Evolutionary conservation across 352 stramenopile genomes (phyloP).

Genomic region (Phytophthora pinifolia): DNA sequence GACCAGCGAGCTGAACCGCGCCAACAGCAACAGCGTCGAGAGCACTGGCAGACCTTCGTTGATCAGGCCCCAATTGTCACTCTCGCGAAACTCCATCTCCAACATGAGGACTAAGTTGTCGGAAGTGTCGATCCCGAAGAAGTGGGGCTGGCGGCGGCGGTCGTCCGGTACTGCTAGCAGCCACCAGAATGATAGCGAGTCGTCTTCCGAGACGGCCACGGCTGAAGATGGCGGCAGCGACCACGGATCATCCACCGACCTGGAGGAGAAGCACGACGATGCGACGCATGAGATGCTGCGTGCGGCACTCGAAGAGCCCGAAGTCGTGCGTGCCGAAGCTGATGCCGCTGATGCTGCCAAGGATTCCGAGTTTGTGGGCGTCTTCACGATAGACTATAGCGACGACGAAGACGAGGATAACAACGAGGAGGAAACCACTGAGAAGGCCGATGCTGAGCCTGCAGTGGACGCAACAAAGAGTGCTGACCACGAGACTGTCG

Average conservation of each 20-base stretch:
- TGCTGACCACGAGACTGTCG: conserved; percentile 5
- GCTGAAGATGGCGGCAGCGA: conserved; percentile 67
- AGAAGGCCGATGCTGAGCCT: neutral
- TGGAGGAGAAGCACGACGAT: conserved; percentile 41
- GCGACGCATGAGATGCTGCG: conserved; percentile 43
- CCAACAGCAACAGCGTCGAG: conserved; percentile 26
- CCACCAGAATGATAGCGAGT: conserved; percentile 57
- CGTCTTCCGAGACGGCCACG: conserved; percentile 63
- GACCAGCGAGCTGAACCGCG: conserved; percentile 42
- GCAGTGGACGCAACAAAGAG: conserved; percentile 12
- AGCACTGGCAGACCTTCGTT: conserved; percentile 17
- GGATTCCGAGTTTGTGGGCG: conserved; percentile 58
- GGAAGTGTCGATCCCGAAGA: conserved; percentile 74
- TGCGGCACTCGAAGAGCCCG: conserved; percentile 34
- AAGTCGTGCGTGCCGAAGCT: conserved; percentile 24
- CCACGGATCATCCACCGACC: conserved; percentile 50
- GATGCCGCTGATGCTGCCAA: conserved; percentile 16
- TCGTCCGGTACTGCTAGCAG: conserved; percentile 31
- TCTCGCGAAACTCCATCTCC: conserved; percentile 56
- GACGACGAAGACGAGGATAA: conserved; percentile 65
- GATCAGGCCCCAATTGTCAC: conserved; percentile 41
- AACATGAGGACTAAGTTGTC: conserved; percentile 56
- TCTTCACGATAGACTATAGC: conserved; percentile 84
- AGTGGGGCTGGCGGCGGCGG: conserved; percentile 52
- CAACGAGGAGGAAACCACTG: conserved; percentile 6